Base-by-base conservation (phyloP, 108 stramenopile species). In the Halocafeteria seosinensis region DNA sequence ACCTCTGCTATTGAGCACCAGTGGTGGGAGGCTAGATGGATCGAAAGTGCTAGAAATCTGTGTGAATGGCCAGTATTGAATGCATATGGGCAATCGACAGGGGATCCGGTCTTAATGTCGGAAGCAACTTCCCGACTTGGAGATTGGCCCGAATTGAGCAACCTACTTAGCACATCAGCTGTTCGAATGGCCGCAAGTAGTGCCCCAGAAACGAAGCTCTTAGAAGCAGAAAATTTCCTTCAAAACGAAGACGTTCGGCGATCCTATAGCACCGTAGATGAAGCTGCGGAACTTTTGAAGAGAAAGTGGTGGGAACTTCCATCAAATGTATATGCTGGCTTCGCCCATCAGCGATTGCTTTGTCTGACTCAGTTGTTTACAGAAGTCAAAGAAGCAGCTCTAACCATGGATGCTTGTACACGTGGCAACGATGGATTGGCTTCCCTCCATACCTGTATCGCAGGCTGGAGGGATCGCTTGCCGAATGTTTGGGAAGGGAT, bases 401-500 rank as follows among this genome's bases (percentile, higher is more conserved):
- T n/a, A n/a, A n/a, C n/a, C n/a, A n/a, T n/a, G n/a, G n/a, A n/a
- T n/a, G n/a, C n/a, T n/a, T n/a, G n/a, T n/a, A n/a, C n/a, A n/a
- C n/a, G n/a, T n/a, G n/a, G n/a, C n/a, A n/a, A n/a, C n/a, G n/a
- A n/a, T n/a, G n/a, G n/a, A n/a, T n/a, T n/a, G n/a, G n/a, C n/a
- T n/a, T n/a, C n/a, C n/a, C n/a, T n/a, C n/a, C n/a, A n/a, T n/a
- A n/a, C n/a, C n/a, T n/a, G n/a, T n/a, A n/a, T n/a, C n/a, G n/a
- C n/a, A n/a, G n/a, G n/a, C n/a, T 77, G 76, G 76, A 37, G 76
- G 25, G 71, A 75, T 25, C 71, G 76, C 11, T 65, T 77, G 52
- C 76, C 76, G 21, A 76, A 77, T 65, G 64, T 61, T 53, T 77
- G 76, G 76, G 76, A 77, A 27, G 62, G 55, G 13, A 50, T 75